Percentiles rank a stretch among this genome's conserved stretches.
These are phyloP conservation scores for Penicillium janthinellum DNA, from an alignment of 2,329 filamentous ascomycete genomes.

Conservation along the genomic window DNA sequence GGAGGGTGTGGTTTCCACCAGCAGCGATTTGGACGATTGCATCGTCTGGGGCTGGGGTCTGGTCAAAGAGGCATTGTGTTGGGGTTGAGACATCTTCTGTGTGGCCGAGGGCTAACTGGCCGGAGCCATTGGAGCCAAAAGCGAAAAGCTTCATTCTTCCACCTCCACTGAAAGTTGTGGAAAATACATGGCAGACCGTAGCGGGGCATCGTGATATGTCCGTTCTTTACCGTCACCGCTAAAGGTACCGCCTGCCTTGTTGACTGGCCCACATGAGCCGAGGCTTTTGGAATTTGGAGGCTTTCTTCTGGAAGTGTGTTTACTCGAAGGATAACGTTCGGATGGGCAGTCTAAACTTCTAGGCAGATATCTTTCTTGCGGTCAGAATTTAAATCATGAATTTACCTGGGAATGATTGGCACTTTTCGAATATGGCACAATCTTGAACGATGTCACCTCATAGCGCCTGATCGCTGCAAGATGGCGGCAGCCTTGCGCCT, in stretches of 20 bases:
- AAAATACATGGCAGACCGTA: not conserved
- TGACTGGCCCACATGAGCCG: too few species aligned
- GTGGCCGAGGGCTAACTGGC: slow-evolving; percentile 72
- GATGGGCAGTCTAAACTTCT: too few species aligned
- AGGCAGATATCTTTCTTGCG: too few species aligned
- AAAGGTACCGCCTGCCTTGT: not conserved
- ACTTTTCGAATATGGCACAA: not conserved
- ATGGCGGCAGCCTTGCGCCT: not conserved
- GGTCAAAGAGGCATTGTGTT: slow-evolving; percentile 61
- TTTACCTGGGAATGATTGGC: not conserved
- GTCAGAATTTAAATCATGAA: too few species aligned
- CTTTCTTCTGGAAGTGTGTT: too few species aligned
- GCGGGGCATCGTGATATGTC: not conserved
- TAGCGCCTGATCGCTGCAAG: not conserved
- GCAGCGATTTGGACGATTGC: slow-evolving; percentile 51
- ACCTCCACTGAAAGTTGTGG: not conserved
- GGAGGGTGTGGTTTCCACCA: slow-evolving; percentile 85
- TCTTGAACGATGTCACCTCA: not conserved
- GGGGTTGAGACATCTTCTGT: slow-evolving; percentile 70
- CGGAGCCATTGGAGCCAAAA: slow-evolving; percentile 75
- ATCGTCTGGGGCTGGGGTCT: slow-evolving; percentile 4
- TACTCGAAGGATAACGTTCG: too few species aligned
- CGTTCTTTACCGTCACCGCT: not conserved
- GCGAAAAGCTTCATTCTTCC: slow-evolving; percentile 57
- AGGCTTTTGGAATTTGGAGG: too few species aligned